A percentile compares a stretch with the other conserved stretches of the same genome.
These are phyloP conservation scores for Clitoria ternatea DNA, from an alignment of 306 rosid genomes.

Conservation along the genomic window DNA sequence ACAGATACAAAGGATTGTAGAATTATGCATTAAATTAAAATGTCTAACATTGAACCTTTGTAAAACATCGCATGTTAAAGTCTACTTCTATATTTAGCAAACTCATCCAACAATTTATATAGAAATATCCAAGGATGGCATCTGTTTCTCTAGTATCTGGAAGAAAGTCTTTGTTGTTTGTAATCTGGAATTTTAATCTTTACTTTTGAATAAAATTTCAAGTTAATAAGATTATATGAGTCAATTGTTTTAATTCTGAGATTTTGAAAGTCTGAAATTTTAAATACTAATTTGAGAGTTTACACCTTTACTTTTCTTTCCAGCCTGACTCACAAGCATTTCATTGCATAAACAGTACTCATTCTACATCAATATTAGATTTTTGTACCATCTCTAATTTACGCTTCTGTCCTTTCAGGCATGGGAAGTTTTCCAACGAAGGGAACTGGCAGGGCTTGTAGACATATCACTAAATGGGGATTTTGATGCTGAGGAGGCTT, in stretches of 20 bases:
- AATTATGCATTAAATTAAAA: background rate
- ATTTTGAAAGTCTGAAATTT: too few species aligned
- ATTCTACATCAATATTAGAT: background rate
- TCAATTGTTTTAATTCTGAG: too few species aligned
- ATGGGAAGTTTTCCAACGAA: conserved; percentile 63
- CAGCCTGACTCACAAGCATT: background rate
- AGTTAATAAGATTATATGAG: too few species aligned
- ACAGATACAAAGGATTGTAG: background rate
- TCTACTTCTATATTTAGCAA: background rate
- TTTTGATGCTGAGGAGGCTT: conserved; percentile 75
- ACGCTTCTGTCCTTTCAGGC: conserved; percentile 44
- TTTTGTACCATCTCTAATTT: background rate
- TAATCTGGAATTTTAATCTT: background rate
- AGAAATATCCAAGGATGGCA: background rate
- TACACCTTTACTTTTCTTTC: too few species aligned
- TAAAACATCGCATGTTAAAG: background rate
- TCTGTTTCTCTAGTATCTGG: background rate
- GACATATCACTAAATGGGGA: conserved; percentile 58
- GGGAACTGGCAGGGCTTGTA: conserved; percentile 49
- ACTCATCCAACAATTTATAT: background rate
- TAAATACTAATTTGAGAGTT: too few species aligned
- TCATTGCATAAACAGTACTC: conserved; percentile 5
- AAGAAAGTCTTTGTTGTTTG: background rate
- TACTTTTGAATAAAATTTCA: too few species aligned
- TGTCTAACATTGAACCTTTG: background rate